Percentiles rank a stretch among this genome's conserved stretches.
These are phyloP conservation scores for Psophocarpus tetragonolobus DNA, from an alignment of 306 rosid species.

Conservation along the genomic window DNA sequence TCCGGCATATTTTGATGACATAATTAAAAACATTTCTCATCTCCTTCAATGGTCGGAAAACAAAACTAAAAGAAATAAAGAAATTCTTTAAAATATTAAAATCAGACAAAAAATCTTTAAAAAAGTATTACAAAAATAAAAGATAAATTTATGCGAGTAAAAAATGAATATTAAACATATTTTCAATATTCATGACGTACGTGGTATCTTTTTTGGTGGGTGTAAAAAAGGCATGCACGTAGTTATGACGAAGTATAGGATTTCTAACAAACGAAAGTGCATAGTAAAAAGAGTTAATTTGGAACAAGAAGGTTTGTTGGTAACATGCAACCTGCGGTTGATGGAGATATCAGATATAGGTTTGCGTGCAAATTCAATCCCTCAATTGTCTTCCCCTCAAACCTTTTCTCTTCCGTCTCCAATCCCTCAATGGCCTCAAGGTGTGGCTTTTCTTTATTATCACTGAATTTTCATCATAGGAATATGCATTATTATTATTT, in stretches of 20 bases:
- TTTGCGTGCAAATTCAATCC: constrained; percentile 40
- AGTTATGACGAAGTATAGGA: background rate
- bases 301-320: background rate
- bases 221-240: background rate
- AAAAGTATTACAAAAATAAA: no score
- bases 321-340: background rate
- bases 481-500: background rate
- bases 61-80: no score
- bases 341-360: constrained; percentile 46
- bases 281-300: background rate
- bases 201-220: background rate
- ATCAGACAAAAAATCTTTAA: no score
- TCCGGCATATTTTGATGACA: no score
- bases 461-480: background rate
- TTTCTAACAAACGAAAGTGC: background rate
- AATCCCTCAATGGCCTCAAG: constrained; percentile 76
- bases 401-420: constrained; percentile 66
- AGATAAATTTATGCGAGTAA: no score
- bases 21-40: no score
- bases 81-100: no score
- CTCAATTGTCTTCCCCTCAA: constrained; percentile 38
- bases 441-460: constrained; percentile 34
- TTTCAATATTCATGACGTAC: background rate
- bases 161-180: no score
- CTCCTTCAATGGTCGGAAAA: no score